These are phyloP conservation scores for Tillandsia fasciculata DNA, from an alignment of 176 grass and related monocot species.

Conservation along the genomic window DNA sequence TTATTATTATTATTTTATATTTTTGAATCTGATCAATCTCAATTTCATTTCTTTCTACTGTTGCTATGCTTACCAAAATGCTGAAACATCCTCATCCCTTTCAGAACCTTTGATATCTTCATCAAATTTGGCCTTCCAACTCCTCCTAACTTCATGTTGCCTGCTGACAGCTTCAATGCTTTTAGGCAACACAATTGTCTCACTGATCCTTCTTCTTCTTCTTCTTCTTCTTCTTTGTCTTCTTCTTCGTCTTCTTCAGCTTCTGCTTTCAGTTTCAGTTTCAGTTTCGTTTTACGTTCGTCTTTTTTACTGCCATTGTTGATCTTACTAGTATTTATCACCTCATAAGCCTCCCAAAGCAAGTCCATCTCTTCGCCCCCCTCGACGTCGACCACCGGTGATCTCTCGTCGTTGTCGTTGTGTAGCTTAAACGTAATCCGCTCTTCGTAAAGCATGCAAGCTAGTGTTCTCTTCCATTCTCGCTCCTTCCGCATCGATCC, in stretches of 20 bases:
- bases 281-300: neutral
- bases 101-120: slow-evolving; percentile 80
- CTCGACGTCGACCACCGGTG: slow-evolving; percentile 30
- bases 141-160: slow-evolving; percentile 77
- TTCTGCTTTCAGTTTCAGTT: no score
- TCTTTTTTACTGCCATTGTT: slow-evolving; percentile 9
- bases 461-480: slow-evolving; percentile 90
- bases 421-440: slow-evolving; percentile 51
- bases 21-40: neutral
- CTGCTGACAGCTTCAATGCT: slow-evolving; percentile 68
- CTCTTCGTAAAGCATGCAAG: slow-evolving; percentile 92
- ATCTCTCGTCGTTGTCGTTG: slow-evolving; percentile 40
- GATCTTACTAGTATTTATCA: slow-evolving; percentile 20
- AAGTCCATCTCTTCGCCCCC: slow-evolving; percentile 78
- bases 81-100: slow-evolving; percentile 45
- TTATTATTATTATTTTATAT: no score
- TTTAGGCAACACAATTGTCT: slow-evolving; percentile 75
- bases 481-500: slow-evolving; percentile 43
- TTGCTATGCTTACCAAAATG: slow-evolving; percentile 29
- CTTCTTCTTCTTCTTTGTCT: slow-evolving; percentile 14
- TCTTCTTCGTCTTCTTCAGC: no score
- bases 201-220: slow-evolving; percentile 28
- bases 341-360: slow-evolving; percentile 95
- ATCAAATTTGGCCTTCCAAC: slow-evolving; percentile 62
- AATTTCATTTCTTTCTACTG: slow-evolving; percentile 16